Base-by-base conservation (phyloP, 768 basidiomycete species). In the Plicaturopsis crispa region DNA sequence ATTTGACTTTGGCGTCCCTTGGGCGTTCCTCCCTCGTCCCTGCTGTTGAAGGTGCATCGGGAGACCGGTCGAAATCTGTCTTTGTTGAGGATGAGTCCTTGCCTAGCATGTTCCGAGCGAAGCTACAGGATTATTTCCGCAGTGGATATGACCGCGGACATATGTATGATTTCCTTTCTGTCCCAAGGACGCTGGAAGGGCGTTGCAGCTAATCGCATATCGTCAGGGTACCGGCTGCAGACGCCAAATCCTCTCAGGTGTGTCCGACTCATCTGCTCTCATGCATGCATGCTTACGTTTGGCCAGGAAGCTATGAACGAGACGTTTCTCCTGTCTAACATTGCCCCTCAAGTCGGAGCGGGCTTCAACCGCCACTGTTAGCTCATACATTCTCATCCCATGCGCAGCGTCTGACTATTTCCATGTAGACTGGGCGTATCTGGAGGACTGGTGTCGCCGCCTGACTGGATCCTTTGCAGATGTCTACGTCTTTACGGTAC, bases 141-240 rank as follows among this genome's bases (percentile, higher is more conserved):
- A 94, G 91, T 53, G 92, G 92, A 7, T 94, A 94, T 53, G 93
- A 98, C 56, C 75, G 96, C 10, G 94, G 94, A 35, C 94, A 99
- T 62, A 97, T 98, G 94, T 89, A 42, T 33, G 84, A 67, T 17
- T 33, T 26, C 4, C 20, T 4, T 31, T 20, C n/a, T n/a, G n/a
- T n/a, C n/a, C n/a, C n/a, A n/a, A n/a, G 10, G 8, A 20, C 12
- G 14, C 14, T 28, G 13, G 6, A 14, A 3, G 30, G 31, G 14
- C 34, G 20, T 31, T 20, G 19, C 12, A 10, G 17, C 8, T 34
- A n/a, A 18, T 22, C 39, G 17, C 39, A 10, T 36, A 17, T 33
- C 14, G 38, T 7, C 41, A 89, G 88, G 90, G 91, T 94, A 0
- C 92, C 93, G 23, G 94, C 94, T 14, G 94, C 94, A 21, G 96